These are phyloP conservation scores for Senecio squalidus DNA, from an alignment of 140 eudicot species.

Conservation along the genomic window DNA sequence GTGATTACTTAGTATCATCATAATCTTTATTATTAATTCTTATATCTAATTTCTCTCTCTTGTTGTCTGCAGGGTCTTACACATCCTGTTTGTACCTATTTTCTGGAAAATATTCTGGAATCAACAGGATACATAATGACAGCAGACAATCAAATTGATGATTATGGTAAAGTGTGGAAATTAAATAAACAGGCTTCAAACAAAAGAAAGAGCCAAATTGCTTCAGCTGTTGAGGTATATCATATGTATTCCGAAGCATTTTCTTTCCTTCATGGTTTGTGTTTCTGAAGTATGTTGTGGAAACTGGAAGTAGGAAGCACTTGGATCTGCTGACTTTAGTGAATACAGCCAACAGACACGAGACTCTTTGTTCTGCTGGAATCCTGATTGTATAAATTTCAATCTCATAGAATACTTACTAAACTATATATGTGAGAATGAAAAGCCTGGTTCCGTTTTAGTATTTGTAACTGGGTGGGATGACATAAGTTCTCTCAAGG, in stretches of 20 bases:
- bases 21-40: background rate
- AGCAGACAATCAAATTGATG: constrained; percentile 72
- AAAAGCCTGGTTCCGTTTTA: constrained; percentile 60
- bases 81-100: constrained; percentile 64
- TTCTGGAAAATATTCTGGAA: constrained; percentile 72
- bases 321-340: constrained; percentile 62
- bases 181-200: constrained; percentile 67
- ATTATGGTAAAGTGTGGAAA: constrained; percentile 80
- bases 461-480: constrained; percentile 97
- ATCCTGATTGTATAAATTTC: constrained; percentile 75
- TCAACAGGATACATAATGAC: constrained; percentile 72
- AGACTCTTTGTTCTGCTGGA: constrained; percentile 82
- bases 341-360: constrained; percentile 54
- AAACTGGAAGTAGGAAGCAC: constrained; percentile 51
- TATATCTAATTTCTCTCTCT: background rate
- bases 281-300: constrained; percentile 17
- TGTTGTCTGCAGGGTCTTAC: constrained; percentile 60
- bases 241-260: background rate
- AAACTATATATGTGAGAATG: constrained; percentile 62
- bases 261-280: background rate
- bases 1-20: background rate
- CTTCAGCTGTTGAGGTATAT: constrained; percentile 73
- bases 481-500: constrained; percentile 76
- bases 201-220: constrained; percentile 77
- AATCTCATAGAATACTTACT: constrained; percentile 72